Percentiles rank a stretch among this genome's conserved stretches.
Evolutionary conservation across 1,284 basidiomycete species (phyloP).

Genomic region (Austroboletus niveus): DNA sequence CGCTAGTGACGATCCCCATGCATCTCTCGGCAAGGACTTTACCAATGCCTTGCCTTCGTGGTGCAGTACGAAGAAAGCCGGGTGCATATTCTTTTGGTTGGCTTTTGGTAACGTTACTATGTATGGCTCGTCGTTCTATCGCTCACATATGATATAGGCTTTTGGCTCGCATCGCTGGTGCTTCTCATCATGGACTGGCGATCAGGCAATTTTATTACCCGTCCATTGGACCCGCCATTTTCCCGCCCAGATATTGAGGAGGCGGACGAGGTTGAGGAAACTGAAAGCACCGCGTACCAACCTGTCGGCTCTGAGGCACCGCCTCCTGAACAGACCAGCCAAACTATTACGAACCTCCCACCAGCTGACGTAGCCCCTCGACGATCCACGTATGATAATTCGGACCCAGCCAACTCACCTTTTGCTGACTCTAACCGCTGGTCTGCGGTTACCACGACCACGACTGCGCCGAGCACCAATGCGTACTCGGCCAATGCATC

Average conservation of each 20-base stretch:
- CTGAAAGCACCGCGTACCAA: slow-evolving; percentile 49
- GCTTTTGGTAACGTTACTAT: slow-evolving; percentile 48
- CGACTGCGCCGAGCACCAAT: slow-evolving; percentile 34
- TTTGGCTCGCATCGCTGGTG: slow-evolving; percentile 63
- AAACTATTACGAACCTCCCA: slow-evolving; percentile 36
- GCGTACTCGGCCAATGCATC: slow-evolving; percentile 31
- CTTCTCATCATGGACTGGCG: slow-evolving; percentile 73
- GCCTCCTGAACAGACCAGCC: slow-evolving; percentile 17
- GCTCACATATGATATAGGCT: slow-evolving; percentile 40
- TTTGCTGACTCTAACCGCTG: slow-evolving; percentile 56
- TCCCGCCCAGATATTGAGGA: slow-evolving; percentile 47
- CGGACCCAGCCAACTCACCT: slow-evolving; percentile 42
- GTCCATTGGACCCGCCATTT: slow-evolving; percentile 71
- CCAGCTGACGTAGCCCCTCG: slow-evolving; percentile 26
- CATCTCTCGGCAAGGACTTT: slow-evolving; percentile 67
- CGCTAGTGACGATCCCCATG: slow-evolving; percentile 68
- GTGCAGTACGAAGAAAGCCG: slow-evolving; percentile 90
- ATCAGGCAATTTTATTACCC: slow-evolving; percentile 51
- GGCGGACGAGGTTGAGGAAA: slow-evolving; percentile 40
- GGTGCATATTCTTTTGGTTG: slow-evolving; percentile 86
- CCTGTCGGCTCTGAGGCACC: slow-evolving; percentile 19
- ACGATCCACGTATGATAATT: slow-evolving; percentile 37
- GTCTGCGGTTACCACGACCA: slow-evolving; percentile 33
- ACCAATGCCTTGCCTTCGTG: slow-evolving; percentile 68
- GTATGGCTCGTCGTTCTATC: not conserved